Evolutionary conservation across 2,329 filamentous ascomycete species (phyloP).

Genomic region (Cladobotryum mycophilum): DNA sequence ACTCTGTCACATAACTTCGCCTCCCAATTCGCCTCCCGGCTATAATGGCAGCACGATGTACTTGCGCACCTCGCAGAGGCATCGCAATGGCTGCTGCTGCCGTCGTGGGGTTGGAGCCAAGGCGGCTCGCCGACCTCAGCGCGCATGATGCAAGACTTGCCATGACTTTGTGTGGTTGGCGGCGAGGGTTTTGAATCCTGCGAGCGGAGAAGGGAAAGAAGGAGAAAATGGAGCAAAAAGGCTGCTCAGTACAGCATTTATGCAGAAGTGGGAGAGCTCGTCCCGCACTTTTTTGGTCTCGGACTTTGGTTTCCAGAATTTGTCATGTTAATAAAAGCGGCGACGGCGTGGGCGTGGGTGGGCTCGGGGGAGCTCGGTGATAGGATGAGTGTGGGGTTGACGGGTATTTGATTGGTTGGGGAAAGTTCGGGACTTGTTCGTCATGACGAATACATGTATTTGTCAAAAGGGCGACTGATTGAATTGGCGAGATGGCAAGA

Average conservation of each 20-base stretch:
- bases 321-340: constrained; percentile 22
- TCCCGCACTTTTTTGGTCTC: too few species aligned
- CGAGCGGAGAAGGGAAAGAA: constrained; percentile 13
- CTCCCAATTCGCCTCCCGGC: constrained; percentile 25
- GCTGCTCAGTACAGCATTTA: constrained; percentile 17
- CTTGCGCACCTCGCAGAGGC: constrained; percentile 19
- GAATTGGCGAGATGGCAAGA: neutral
- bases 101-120: constrained; percentile 35
- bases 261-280: neutral
- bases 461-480: neutral
- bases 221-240: constrained; percentile 13
- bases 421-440: constrained; percentile 3
- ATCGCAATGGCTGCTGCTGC: constrained; percentile 26
- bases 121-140: constrained; percentile 67
- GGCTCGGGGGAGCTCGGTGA: constrained; percentile 31
- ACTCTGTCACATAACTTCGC: constrained; percentile 77
- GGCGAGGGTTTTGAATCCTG: constrained; percentile 5
- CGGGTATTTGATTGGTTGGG: constrained; percentile 25
- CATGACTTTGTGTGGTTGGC: constrained; percentile 38
- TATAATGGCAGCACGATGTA: constrained; percentile 24
- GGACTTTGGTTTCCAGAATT: constrained; percentile 21
- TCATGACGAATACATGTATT: constrained; percentile 1
- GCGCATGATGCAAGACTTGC: constrained; percentile 60
- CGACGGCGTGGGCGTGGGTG: constrained; percentile 20
- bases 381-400: constrained; percentile 20